Evolutionary conservation across 208 protist genomes (phyloP).

Genomic region (Porcisia hertigi): DNA sequence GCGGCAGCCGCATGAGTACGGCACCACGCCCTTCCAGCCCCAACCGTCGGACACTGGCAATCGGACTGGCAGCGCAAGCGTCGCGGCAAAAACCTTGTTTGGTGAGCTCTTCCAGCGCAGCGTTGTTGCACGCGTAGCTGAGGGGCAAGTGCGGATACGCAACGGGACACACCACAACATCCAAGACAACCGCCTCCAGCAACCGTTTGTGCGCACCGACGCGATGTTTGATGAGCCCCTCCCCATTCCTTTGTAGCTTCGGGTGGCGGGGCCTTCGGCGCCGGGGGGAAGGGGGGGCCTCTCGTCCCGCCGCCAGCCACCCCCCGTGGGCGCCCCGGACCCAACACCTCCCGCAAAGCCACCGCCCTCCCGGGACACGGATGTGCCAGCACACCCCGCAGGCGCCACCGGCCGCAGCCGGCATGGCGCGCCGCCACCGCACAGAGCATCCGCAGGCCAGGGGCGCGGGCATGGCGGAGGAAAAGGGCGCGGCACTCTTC

Average conservation of each 20-base stretch:
- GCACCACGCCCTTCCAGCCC: conserved; percentile 23
- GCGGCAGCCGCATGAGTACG: conserved; percentile 27
- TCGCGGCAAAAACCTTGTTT: conserved; percentile 40
- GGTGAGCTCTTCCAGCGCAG: conserved; percentile 40
- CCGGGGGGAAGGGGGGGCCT: too few species aligned
- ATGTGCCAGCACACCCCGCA: too few species aligned
- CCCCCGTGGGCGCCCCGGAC: too few species aligned
- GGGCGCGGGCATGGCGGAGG: too few species aligned
- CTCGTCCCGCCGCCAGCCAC: too few species aligned
- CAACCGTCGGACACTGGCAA: conserved; percentile 15
- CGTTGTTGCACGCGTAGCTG: conserved; percentile 23
- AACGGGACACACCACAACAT: conserved; percentile 21
- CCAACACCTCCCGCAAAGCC: too few species aligned
- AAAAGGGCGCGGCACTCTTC: too few species aligned
- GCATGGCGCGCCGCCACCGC: too few species aligned
- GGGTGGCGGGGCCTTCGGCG: not conserved
- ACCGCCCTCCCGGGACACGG: too few species aligned
- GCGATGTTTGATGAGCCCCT: conserved; percentile 38
- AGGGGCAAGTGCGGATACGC: conserved; percentile 29
- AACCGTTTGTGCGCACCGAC: conserved; percentile 55
- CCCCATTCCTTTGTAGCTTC: not conserved
- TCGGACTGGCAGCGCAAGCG: not conserved
- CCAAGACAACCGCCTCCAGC: conserved; percentile 25
- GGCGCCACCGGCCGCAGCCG: too few species aligned
- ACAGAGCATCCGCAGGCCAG: too few species aligned